Base-by-base conservation (phyloP, 2,329 filamentous ascomycete species). In the Colletotrichum lini region DNA sequence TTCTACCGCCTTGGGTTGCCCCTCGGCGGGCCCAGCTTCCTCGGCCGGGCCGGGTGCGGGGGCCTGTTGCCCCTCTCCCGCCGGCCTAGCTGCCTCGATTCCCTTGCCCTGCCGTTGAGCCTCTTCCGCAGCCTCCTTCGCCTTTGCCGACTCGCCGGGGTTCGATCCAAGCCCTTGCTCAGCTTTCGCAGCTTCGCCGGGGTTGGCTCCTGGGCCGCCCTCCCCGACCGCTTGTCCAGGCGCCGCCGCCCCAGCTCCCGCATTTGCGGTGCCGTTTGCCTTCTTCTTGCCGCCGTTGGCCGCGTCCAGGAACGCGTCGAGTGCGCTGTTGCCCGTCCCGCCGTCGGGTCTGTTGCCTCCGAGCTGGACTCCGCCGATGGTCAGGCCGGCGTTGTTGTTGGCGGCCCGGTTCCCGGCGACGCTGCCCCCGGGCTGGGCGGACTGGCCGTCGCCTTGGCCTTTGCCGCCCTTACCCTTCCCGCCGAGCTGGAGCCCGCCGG, bases 331-430 rank as follows among this genome's bases (percentile, higher is more conserved):
- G 9, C 68, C 68, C 6, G 64, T 71, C 10, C 64, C 40, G 3
- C 64, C 68, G 0, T 52, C 35, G 5, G 65, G 18, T 16, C 68
- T 71, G 12, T 38, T 61, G 10, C 38, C 64, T 3, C 58, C 64
- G 16, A 63, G 64, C 9, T 67, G 52, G n/a, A 71, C 7, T 1
- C 68, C 64, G 3, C 64, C 64, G 16, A 63, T 45, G 2, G 68
- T 67, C 44, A 71, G 26, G n/a, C 68, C 68, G 44, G 64, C 67
- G 21, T 70, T 70, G 13, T 66, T 59, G 21, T 62, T 57, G 23
- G 64, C 58, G 9, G 52, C 68, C 45, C 66, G 64, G 4, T 67
- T 58, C 0, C 30, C 64, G 6, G 58, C 64, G 18, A 53, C 64
- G 16, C 45, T 58, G 35, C 1, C 47, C 8, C 35, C 59, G 21